phyloP scores from a whole-genome alignment of 2,329 filamentous ascomycete genomes.

The Xylariaceae sp. region DNA sequence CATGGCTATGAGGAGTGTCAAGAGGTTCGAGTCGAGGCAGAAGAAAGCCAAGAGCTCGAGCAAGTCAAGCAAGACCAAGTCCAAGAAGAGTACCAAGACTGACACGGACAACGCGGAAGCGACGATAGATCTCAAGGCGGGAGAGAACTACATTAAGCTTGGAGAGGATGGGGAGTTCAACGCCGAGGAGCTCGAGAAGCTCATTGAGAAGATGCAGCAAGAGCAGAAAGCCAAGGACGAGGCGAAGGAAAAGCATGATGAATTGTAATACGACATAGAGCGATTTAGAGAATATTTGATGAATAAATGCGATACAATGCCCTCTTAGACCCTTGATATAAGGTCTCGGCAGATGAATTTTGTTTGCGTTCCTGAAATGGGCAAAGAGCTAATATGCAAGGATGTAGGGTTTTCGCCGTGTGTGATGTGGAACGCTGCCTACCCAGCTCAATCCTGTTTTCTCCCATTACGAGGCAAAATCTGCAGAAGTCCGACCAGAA shows the following conservation, averaged over 20 bases:
- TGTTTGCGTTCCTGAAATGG: no score
- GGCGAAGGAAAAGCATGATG: conserved; percentile 26
- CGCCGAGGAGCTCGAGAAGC: conserved; percentile 49
- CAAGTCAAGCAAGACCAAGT: conserved; percentile 43
- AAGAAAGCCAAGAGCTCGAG: conserved; percentile 38
- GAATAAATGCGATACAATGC: conserved; percentile 20
- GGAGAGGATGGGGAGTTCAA: conserved; percentile 41
- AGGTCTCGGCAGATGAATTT: no score
- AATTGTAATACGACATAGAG: no score
- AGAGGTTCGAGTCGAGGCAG: conserved; percentile 47
- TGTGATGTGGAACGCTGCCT: no score
- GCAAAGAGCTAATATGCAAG: no score
- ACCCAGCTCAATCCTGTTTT: no score
- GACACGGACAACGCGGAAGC: conserved; percentile 31
- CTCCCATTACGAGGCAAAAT: no score
- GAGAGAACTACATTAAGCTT: conserved; percentile 22
- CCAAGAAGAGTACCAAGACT: conserved; percentile 36
- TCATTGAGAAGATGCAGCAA: conserved; percentile 44
- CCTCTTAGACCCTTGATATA: conserved; percentile 1
- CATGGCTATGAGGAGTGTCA: conserved; percentile 65
- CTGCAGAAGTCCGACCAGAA: no score
- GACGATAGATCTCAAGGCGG: conserved; percentile 38
- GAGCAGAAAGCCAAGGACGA: conserved; percentile 29
- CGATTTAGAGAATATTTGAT: no score
- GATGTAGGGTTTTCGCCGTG: no score